Base-by-base conservation (phyloP, 345 rosid genomes). In the Populus euphratica region DNA sequence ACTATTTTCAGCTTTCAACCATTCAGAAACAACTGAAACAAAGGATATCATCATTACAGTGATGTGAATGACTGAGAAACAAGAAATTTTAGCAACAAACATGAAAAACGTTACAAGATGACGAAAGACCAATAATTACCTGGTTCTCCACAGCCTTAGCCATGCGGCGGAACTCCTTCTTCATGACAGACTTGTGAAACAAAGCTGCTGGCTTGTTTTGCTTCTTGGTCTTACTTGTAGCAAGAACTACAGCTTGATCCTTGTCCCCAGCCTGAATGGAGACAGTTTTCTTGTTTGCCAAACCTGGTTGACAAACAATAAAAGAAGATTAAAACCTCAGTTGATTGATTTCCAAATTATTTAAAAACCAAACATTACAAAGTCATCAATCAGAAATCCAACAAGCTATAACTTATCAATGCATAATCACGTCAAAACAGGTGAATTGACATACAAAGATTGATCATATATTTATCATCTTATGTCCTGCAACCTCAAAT, bases 201-300 rank as follows among this genome's bases (percentile, higher is more conserved):
- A 87, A 79, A 62, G 82, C 70, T 27, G 88, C 66, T 47, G 90
- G 90, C 27, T 88, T 88, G 82, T 84, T 86, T 73, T 89, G 90
- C 72, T 85, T 89, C 91, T 88, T 95, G 74, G 93, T 90, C 92
- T 92, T 95, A 23, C 89, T 79, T 5, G 97, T 93, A 18, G 91
- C 91, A 8, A 95, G 87, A 69, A 92, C 83, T 70, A 93, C 89
- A 49, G 83, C 81, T 72, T 81, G 88, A 20, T 93, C 99, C 82
- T 90, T 86, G 29, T 72, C 90, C 18, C 79, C 96, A 23, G 84
- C 61, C 87, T 88, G 97, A 82, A 95, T 87, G 13, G 90, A 86
- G n/a, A 93, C 92, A 0, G 99, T 92, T 79, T 91, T 92, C 73
- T 81, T 85, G 88, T 93, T 95, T 27, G 98, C 93, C 90, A 95